Evolutionary conservation across 441 rosid species (phyloP).

Genomic region (Cnidoscolus chayamansa): DNA sequence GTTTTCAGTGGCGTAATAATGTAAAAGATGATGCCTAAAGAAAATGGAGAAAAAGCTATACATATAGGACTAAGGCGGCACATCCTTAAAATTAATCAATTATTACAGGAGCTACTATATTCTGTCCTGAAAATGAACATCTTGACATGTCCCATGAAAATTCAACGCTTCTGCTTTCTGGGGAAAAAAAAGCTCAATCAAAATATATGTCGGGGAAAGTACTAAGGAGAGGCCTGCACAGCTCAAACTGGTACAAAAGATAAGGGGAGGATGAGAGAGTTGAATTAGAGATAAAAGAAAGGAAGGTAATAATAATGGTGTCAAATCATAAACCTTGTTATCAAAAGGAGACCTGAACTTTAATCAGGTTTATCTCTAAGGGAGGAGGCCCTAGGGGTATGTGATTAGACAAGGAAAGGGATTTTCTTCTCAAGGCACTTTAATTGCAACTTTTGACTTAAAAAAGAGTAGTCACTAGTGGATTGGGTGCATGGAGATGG

Average conservation of each 20-base stretch:
- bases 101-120: too few species aligned
- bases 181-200: neutral
- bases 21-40: neutral
- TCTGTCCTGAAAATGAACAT: neutral
- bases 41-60: neutral
- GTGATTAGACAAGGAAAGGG: slow-evolving; percentile 29
- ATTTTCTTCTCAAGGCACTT: slow-evolving; percentile 44
- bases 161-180: neutral
- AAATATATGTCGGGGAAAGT: too few species aligned
- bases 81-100: neutral
- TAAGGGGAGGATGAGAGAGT: neutral
- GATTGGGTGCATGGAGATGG: slow-evolving; percentile 34
- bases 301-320: slow-evolving; percentile 19
- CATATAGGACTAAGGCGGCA: neutral
- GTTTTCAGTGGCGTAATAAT: too few species aligned
- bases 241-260: too few species aligned
- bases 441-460: slow-evolving; percentile 48
- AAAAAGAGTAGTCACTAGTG: slow-evolving; percentile 10
- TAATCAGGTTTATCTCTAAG: slow-evolving; percentile 24
- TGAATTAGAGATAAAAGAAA: neutral
- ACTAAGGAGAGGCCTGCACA: neutral
- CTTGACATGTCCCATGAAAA: neutral
- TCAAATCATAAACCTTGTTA: slow-evolving; percentile 33
- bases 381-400: neutral
- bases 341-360: slow-evolving; percentile 32